Evolutionary conservation across 768 basidiomycete species (phyloP), one percentile per base, ranked within the genome.

Genomic region (Phaeolepiota aurea): DNA sequence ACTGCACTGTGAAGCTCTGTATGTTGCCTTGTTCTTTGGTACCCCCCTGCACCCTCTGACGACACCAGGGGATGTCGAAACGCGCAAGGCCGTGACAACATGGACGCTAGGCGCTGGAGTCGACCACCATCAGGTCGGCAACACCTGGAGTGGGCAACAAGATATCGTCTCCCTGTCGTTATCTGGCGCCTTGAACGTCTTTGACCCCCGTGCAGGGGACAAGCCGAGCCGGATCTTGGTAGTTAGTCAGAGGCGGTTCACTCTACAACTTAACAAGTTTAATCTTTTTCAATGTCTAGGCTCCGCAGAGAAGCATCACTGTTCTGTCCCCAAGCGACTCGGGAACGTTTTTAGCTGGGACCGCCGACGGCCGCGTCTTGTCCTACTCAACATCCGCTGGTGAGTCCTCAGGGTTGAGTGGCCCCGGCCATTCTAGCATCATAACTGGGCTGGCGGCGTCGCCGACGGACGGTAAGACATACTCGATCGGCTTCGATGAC

Each of bases 1-100:
- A 97, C 55, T 75, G 84, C 44, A 84, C 85, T 2, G 89, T 93
- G 39, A 88, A 87, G 52, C 61, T 94, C 3, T 97, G 92, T 89
- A 55, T 50, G 78, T 12, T 5, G 13, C 4, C 25, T 20, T 21
- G 21, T 23, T 28, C 15, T 22, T 11, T 22, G 32, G 3, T 39
- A 12, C 19, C 20, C 16, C 35, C 20, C 4, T n/a, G 37, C 11
- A 40, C 20, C 12, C 36, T 18, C 20, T 21, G n/a, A 14, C 4
- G 9, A 35, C 28, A 19, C 1, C 37, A 91, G 88, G 90, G 92
- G 90, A 96, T 50, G 77, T 82, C 0, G 76, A 82, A 51, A 71
- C 79, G 0, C 71, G 71, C 44, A 86, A 89, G 54, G 70, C 74
- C 5, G 62, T 72, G 15, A 76, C 69, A 12, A 77, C 76, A 1